Evolutionary conservation across 1,284 basidiomycete species (phyloP), one percentile per base, ranked within the genome.

Genomic region (Microbotryomycetes sp.): DNA sequence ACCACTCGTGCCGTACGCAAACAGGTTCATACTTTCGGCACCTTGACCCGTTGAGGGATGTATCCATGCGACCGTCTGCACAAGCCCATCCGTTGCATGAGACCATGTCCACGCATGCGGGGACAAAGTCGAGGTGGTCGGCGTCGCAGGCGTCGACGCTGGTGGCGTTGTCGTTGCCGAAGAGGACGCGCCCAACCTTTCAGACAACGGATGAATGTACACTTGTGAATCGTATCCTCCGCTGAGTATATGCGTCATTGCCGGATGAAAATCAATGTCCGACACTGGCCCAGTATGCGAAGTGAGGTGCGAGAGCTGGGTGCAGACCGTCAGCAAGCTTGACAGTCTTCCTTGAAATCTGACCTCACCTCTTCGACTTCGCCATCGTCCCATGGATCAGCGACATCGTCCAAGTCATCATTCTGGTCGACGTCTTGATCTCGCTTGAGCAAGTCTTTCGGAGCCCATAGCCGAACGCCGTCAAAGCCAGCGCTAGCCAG

Each of bases 211-310:
- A 7, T 47, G 26, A 21, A 60, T 48, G 49, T 16, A 31, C 15
- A 60, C 13, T 11, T 51, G 49, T 3, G 59, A 60, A 49, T 60
- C 59, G 50, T 56, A 60, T 21, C 59, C 59, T 16, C 59, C 59
- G 1, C 53, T 55, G 27, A 60, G 28, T 30, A 60, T 24, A 35
- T 56, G 29, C 4, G 5, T 7, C 49, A 45, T 52, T 16, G 45
- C 11, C 7, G 53, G 54, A 15, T 30, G 45, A 29, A 60, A 60
- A 9, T 29, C 48, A 21, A 60, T 21, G 49, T 55, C 54, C 21
- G 59, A 60, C 11, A 56, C 59, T 5, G 59, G 59, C 13, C 28
- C 54, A 30, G 54, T 28, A 35, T 60, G 59, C 3, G 47, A 41
- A 6, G 59, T 51, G 26, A 60, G 53, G 35, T 60, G 59, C 3